Base-by-base conservation (phyloP, 805 yeast species). In the Yarrowia keelungensis region DNA sequence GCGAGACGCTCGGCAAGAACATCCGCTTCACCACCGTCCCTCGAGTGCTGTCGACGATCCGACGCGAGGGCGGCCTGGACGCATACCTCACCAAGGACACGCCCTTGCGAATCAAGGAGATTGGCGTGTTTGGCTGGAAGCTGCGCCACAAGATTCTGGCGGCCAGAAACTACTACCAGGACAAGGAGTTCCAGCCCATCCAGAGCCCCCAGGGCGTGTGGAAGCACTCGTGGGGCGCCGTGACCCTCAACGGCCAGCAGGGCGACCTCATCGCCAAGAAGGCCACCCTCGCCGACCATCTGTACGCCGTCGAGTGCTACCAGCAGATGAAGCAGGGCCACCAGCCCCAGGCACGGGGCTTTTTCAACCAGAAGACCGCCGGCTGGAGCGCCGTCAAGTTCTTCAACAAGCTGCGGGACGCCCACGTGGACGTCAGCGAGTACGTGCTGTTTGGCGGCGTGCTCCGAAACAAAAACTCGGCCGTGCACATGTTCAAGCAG, bases 21-120 rank as follows among this genome's bases (percentile, higher is more conserved):
- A 77, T 92, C 54, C 81, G 81, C 61, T 78, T 91, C 68, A 86
- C 84, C 70, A 87, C 92, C 43, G 88, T 92, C 8, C 85, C 98
- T 5, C 85, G 88, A 70, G 98, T 92, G 7, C 83, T 95, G 75
- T 87, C 88, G 74, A 92, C 98, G 0, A 89, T 95, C 70, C 89
- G 91, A 69, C 91, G 87, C 74, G 98, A 94, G 78, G 99, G 99
- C 71, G 99, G 99, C 5, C 82, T 95, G 69, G 99, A 95, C 76
- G 88, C 88, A 72, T 95, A 95, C 76, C 79, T 95, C 71, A 84
- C 87, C 51, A 95, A 95, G 79, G 97, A 92, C 70, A 91, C 90
- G 73, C 82, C 96, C 7, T 96, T 97, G 2, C 85, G 99, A 80
- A 83, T 91, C 72, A 95, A 95, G 81, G 97, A 95, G 77, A 81